Evolutionary conservation across 208 protist species (phyloP).

Genomic region (Leishmania gerbilli): DNA sequence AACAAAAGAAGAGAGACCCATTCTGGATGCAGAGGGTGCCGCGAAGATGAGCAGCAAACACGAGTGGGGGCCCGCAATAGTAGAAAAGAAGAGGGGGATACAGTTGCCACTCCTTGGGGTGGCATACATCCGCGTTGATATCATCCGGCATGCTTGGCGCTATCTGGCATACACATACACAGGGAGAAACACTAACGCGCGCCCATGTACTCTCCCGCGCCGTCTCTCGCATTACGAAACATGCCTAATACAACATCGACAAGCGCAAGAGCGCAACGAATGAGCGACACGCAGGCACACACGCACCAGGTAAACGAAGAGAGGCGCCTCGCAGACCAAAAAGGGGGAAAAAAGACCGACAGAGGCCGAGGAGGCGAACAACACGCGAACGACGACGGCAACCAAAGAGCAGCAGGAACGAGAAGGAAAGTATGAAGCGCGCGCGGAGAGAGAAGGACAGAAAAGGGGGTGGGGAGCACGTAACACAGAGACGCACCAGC

Average conservation of each 20-base stretch:
- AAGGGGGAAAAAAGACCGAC: not conserved
- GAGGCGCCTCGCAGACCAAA: not conserved
- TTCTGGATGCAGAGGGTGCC: not conserved
- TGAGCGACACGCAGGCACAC: not conserved
- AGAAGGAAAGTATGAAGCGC: not conserved
- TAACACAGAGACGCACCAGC: not conserved
- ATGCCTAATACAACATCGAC: not conserved
- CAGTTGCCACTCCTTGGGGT: not conserved
- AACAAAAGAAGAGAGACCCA: not conserved
- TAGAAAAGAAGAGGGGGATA: not conserved
- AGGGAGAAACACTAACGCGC: not conserved
- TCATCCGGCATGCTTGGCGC: not conserved
- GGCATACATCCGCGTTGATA: slow-evolving; percentile 4
- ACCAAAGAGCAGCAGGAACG: not conserved
- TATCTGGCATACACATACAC: not conserved
- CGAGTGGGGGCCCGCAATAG: not conserved
- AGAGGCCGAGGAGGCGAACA: not conserved
- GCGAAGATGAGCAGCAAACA: not conserved
- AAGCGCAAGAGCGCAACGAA: not conserved
- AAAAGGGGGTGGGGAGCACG: not conserved
- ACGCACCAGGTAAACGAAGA: not conserved
- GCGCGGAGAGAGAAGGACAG: not conserved
- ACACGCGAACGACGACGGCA: not conserved
- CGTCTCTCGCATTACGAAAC: not conserved
- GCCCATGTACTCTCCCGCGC: not conserved